Evolutionary conservation across 169 alveolate species (phyloP), one percentile per base, ranked within the genome.

Genomic region (Eimeria acervulina): DNA sequence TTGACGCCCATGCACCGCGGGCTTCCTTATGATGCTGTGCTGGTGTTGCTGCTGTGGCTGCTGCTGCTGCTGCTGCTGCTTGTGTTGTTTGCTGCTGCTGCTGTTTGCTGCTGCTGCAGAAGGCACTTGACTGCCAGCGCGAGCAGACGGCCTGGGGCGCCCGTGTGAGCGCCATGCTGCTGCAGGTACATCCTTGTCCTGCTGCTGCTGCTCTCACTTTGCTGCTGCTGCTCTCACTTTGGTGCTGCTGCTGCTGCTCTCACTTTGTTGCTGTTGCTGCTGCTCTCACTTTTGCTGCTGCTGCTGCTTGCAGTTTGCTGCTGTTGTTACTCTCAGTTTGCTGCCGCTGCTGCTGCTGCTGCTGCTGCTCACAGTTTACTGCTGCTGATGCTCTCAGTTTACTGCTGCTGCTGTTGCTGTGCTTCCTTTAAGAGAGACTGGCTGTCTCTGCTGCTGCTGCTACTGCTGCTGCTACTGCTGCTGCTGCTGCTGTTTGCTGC

Each of bases 131-230:
- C 84, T 72, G 84, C 84, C 84, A 72, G 28, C 84, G 84, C 47
- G 84, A 72, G 42, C 84, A 36, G 51, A 33, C 84, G 47, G 84
- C 51, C 51, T 72, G 84, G 84, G 84, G 52, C 51, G 84, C 84
- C 42, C 84, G 84, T 7, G 51, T 72, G 26, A 72, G 84, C 42
- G 84, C 84, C 19, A n/a, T 72, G 84, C 84, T 72, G 52, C 84
- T 72, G 51, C 84, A 72, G 84, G 84, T 72, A 31, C 78, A 4
- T 26, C 76, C 12, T 47, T 47, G 55, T 12, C 12, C 55, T 47
- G 55, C 55, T 47, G 55, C 55, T 47, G 55, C 55, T 47, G 55
- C 55, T 47, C 19, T 12, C 12, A 12, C 55, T 47, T 5, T n/a
- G n/a, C n/a, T n/a, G n/a, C n/a, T 59, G n/a, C 68, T 59, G n/a